Conservation (phyloP, 805 yeast species). For the Jamesozyma lodderae region DNA sequence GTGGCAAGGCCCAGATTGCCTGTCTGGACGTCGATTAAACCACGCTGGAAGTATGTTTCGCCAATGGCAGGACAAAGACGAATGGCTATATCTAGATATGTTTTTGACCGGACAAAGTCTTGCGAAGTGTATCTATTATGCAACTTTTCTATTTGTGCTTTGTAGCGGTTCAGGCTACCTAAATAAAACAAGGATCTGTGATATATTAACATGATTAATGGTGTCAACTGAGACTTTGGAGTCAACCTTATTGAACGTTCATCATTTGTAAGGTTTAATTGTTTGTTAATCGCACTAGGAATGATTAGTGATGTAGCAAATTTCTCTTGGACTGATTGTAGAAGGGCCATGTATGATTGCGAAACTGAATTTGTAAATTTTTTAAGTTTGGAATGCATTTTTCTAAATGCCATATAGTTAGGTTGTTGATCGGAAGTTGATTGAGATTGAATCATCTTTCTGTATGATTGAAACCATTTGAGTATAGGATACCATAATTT, state of each 20-base stretch:
- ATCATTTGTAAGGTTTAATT: constrained; percentile 5
- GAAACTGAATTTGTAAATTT: constrained; percentile 41
- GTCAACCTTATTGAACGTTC: constrained; percentile 3
- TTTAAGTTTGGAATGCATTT: constrained; percentile 41
- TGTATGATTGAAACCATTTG: constrained; percentile 42
- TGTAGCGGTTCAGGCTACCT: constrained; percentile 53
- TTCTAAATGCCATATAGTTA: constrained; percentile 46
- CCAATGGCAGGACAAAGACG: constrained; percentile 57
- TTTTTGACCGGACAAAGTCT: constrained; percentile 37
- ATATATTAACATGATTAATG: constrained; percentile 6
- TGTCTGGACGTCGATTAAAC: constrained; percentile 21
- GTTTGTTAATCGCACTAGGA: constrained; percentile 7
- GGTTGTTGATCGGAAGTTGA: constrained; percentile 15
- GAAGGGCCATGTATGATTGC: constrained; percentile 39
- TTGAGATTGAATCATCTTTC: constrained; percentile 11
- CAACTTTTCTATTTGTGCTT: constrained; percentile 39
- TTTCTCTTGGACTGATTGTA: constrained; percentile 15
- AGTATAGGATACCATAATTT: constrained; percentile 57
- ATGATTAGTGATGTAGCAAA: constrained; percentile 11
- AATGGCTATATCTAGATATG: constrained; percentile 44
- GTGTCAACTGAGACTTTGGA: constrained; percentile 2
- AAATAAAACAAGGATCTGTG: constrained; percentile 35
- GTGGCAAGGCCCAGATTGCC: constrained; percentile 18
- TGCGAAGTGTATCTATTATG: constrained; percentile 32
- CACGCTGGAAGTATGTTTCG: constrained; percentile 38